These are phyloP conservation scores for Volvox carteri DNA, from an alignment of 163 green algal genomes.

Conservation along the genomic window DNA sequence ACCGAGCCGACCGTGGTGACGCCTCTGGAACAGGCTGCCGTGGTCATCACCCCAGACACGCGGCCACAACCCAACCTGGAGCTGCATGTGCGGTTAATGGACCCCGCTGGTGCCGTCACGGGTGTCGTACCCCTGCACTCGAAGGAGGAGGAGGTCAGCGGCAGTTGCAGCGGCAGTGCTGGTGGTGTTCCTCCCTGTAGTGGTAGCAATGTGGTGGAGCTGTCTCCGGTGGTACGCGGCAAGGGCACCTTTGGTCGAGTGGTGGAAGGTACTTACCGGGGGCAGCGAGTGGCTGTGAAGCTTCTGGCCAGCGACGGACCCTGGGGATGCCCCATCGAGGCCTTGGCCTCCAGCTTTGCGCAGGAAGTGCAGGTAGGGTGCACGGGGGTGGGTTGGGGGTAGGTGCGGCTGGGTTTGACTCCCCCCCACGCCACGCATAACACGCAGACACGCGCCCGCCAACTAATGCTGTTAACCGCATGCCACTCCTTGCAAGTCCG, in stretches of 20 bases:
- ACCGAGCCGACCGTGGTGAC: too few relatives aligned
- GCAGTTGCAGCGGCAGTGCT: not conserved
- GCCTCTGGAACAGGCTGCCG: not conserved
- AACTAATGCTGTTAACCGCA: not conserved
- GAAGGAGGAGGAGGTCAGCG: not conserved
- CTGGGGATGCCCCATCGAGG: not conserved
- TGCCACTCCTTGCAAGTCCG: not conserved
- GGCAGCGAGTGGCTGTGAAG: slow-evolving; percentile 10
- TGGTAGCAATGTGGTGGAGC: not conserved
- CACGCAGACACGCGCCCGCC: not conserved
- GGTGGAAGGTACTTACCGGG: not conserved
- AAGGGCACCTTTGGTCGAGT: slow-evolving; percentile 11
- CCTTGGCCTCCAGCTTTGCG: not conserved
- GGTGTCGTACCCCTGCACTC: too few relatives aligned
- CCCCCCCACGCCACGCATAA: not conserved
- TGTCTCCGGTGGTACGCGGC: slow-evolving; percentile 13
- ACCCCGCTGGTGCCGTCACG: too few relatives aligned
- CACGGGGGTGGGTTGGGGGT: not conserved
- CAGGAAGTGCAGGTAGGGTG: not conserved
- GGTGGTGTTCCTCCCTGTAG: not conserved
- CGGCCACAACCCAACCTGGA: not conserved
- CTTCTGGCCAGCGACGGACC: not conserved
- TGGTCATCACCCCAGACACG: not conserved
- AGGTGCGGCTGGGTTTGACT: not conserved
- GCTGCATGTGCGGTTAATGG: not conserved